Evolutionary conservation across 257 asterid species (phyloP).

Genomic region (Solanum pimpinellifolium): DNA sequence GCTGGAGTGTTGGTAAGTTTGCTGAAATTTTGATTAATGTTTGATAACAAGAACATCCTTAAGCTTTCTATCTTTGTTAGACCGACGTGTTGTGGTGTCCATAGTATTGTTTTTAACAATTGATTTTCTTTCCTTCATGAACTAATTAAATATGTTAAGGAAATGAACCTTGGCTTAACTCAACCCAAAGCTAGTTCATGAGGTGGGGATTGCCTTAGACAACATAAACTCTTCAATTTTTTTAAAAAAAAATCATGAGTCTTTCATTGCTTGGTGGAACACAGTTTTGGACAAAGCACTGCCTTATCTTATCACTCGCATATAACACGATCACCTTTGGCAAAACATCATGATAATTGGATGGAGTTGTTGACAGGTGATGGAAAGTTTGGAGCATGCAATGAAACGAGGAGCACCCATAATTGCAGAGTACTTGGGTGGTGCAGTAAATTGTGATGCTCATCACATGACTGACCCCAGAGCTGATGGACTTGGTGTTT

Average conservation of each 20-base stretch:
- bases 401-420: slow-evolving; percentile 85
- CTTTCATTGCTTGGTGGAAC: background rate
- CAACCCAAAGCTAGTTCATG: background rate
- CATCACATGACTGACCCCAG: slow-evolving; percentile 97
- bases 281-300: background rate
- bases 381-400: slow-evolving; percentile 95
- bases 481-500: slow-evolving; percentile 92
- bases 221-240: background rate
- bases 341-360: background rate
- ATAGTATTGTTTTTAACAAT: background rate
- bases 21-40: background rate
- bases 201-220: background rate
- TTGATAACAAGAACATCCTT: background rate
- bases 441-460: slow-evolving; percentile 93
- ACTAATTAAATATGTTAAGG: background rate
- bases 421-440: slow-evolving; percentile 90
- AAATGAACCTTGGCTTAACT: background rate
- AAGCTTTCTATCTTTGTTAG: background rate
- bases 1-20: slow-evolving; percentile 75
- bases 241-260: background rate
- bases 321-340: background rate
- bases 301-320: background rate
- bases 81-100: background rate
- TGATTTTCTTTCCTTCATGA: background rate
- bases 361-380: slow-evolving; percentile 42